Evolutionary conservation across 352 stramenopile species (phyloP).

Genomic region (Phytophthora citrophthora): DNA sequence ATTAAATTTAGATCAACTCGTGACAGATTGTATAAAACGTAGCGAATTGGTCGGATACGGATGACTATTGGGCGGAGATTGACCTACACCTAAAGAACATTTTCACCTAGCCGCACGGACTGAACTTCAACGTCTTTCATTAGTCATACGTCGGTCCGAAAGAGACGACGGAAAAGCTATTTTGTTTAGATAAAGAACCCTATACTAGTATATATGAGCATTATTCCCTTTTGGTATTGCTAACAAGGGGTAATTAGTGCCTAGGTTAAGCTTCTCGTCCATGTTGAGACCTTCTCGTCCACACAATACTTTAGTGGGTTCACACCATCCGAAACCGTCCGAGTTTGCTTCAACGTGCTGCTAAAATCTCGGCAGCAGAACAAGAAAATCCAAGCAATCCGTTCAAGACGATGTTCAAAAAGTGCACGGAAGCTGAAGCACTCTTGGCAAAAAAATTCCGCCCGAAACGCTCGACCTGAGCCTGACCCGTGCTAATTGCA

Average conservation of each 20-base stretch:
- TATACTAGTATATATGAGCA: not conserved
- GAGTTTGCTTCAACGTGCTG: not conserved
- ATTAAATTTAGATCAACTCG: no score
- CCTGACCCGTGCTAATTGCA: conserved; percentile 2
- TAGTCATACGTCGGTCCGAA: conserved; percentile 1
- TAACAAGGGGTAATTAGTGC: no score
- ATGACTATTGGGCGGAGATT: not conserved
- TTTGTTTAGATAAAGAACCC: not conserved
- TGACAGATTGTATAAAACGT: no score
- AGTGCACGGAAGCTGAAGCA: conserved; percentile 12
- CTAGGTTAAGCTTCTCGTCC: no score
- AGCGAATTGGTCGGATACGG: no score
- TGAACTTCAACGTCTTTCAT: conserved; percentile 33
- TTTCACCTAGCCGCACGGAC: conserved; percentile 21
- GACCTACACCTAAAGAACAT: conserved; percentile 25
- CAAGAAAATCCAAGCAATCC: not conserved
- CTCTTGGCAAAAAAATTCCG: conserved; percentile 16
- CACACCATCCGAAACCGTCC: not conserved
- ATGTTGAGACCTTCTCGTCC: no score
- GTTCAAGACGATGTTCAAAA: no score
- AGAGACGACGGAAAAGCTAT: not conserved
- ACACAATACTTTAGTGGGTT: no score
- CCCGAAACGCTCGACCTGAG: conserved; percentile 17
- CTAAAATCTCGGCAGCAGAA: not conserved
- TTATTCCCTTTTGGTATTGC: no score